Conservation (phyloP, 768 basidiomycete species). For the Russula olivacea region DNA sequence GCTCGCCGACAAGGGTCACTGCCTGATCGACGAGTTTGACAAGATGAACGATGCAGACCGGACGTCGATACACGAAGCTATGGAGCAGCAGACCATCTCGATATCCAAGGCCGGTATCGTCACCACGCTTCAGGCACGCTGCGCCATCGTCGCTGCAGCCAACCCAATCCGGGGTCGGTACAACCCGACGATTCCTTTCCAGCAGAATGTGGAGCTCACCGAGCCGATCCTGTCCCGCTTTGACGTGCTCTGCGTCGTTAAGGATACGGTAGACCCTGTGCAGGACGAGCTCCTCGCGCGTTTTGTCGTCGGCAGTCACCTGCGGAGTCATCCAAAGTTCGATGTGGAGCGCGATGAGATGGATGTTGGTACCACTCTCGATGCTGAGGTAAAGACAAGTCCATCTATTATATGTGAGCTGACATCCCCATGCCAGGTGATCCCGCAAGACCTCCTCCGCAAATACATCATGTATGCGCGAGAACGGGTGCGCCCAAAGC, state of each 20-base stretch:
- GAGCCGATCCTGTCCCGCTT: conserved; percentile 98
- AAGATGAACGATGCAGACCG: conserved; percentile 99
- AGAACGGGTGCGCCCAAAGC: conserved; percentile 86
- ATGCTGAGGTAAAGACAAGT: conserved; percentile 76
- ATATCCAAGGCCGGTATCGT: conserved; percentile 99
- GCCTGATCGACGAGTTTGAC: conserved; percentile 98
- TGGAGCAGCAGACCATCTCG: conserved; percentile 99
- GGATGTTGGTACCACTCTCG: conserved; percentile 81
- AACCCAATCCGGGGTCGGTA: conserved; percentile 97
- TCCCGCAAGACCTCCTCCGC: conserved; percentile 90
- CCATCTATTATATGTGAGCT: conserved; percentile 1
- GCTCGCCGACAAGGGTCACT: conserved; percentile 96
- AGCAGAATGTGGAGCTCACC: conserved; percentile 97
- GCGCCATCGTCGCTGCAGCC: conserved; percentile 95
- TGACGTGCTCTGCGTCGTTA: conserved; percentile 96
- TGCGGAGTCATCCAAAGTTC: conserved; percentile 92
- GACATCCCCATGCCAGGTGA: conserved; percentile 54
- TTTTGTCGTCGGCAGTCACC: conserved; percentile 96
- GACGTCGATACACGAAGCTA: conserved; percentile 98
- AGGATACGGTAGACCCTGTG: conserved; percentile 94
- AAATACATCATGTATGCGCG: conserved; percentile 99
- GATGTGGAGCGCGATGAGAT: conserved; percentile 84
- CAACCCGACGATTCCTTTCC: conserved; percentile 97
- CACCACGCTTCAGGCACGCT: conserved; percentile 95
- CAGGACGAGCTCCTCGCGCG: conserved; percentile 93